Evolutionary conservation across 352 stramenopile species (phyloP).

Genomic region (Globisporangium heterothallicum): DNA sequence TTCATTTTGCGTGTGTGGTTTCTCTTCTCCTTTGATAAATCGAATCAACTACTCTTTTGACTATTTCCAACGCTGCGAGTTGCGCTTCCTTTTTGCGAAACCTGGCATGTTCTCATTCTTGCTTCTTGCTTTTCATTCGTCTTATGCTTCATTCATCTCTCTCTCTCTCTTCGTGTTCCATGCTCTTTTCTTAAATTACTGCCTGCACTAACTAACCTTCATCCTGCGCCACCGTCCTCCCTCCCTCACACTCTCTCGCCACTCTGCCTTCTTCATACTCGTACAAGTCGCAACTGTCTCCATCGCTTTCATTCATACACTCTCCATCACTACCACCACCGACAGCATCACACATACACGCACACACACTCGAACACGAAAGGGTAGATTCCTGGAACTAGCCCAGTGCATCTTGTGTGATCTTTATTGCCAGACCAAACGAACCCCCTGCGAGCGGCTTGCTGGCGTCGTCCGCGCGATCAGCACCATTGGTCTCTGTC

Average conservation of each 20-base stretch:
- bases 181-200: too few species aligned
- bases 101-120: not conserved
- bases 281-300: not conserved
- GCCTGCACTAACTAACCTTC: too few species aligned
- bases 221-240: too few species aligned
- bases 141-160: not conserved
- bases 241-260: too few species aligned
- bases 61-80: not conserved
- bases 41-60: not conserved
- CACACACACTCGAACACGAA: too few species aligned
- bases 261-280: not conserved
- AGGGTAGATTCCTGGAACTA: too few species aligned
- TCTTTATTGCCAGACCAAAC: not conserved
- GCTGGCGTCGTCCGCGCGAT: not conserved
- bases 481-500: not conserved
- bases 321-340: not conserved
- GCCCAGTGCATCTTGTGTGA: not conserved
- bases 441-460: not conserved
- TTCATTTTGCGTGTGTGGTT: too few species aligned
- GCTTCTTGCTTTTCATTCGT: not conserved
- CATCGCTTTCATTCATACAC: not conserved
- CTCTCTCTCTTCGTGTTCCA: not conserved
- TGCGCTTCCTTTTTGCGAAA: not conserved
- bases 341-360: not conserved
- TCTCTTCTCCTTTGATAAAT: too few species aligned